Conservation (phyloP, 1,284 basidiomycete genomes). For the Ganoderma leucocontextum region DNA sequence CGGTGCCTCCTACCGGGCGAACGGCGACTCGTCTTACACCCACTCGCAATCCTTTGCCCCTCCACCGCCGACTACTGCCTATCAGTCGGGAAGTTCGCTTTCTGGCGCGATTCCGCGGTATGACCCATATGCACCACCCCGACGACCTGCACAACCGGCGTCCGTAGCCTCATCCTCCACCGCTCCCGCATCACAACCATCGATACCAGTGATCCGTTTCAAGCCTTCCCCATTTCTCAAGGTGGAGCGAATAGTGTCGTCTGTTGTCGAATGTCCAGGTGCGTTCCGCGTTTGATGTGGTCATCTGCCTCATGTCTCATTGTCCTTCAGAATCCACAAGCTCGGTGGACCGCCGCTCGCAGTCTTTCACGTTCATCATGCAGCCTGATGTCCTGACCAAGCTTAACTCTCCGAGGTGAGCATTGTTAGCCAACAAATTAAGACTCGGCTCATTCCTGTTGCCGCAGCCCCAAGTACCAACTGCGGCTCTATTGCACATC, state of each 20-base stretch:
- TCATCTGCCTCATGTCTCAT: constrained; percentile 19
- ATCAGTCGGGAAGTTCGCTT: constrained; percentile 18
- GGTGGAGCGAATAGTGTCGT: constrained; percentile 70
- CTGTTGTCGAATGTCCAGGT: constrained; percentile 80
- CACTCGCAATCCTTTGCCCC: constrained; percentile 23
- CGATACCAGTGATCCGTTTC: constrained; percentile 64
- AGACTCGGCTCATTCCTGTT: background rate
- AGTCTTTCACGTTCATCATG: constrained; percentile 67
- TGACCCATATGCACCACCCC: constrained; percentile 70
- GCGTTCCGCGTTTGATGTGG: constrained; percentile 25
- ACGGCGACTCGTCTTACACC: constrained; percentile 28
- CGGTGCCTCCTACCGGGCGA: constrained; percentile 6
- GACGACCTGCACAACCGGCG: constrained; percentile 48
- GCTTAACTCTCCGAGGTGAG: constrained; percentile 61
- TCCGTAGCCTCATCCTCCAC: constrained; percentile 39
- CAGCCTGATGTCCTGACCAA: constrained; percentile 69
- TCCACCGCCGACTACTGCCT: constrained; percentile 26
- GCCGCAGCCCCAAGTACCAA: constrained; percentile 72
- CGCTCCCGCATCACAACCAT: constrained; percentile 36
- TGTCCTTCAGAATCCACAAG: constrained; percentile 73
- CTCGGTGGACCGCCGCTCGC: constrained; percentile 76
- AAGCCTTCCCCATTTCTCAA: constrained; percentile 82
- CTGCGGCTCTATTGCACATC: constrained; percentile 94
- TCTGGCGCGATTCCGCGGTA: constrained; percentile 52
- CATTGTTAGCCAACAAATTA: constrained; percentile 8